phyloP scores from a whole-genome alignment of 352 stramenopile species.

The Phytophthora quininea region DNA sequence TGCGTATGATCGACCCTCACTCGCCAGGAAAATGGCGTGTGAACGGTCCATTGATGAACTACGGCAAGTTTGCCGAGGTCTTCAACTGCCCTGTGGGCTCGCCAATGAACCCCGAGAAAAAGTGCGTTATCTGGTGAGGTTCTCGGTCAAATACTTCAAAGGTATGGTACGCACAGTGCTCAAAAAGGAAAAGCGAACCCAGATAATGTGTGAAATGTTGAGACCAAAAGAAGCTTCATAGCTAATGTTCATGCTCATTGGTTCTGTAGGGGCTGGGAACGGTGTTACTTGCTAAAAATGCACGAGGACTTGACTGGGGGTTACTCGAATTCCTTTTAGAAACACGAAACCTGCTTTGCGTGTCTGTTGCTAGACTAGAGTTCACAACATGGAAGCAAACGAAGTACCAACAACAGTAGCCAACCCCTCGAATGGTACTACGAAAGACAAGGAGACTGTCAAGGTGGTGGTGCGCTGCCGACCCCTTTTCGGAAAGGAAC shows the following conservation, averaged over 20 bases:
- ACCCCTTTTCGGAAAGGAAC: conserved; percentile 86
- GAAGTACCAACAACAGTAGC: conserved; percentile 15
- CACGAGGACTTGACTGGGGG: too few relatives aligned
- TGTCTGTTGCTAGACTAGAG: too few relatives aligned
- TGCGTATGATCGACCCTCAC: conserved; percentile 61
- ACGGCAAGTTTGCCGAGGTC: conserved; percentile 60
- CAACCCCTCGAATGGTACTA: conserved; percentile 4
- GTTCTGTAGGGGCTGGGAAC: too few relatives aligned
- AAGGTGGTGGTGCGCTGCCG: conserved; percentile 91
- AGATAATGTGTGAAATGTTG: too few relatives aligned
- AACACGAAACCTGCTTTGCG: too few relatives aligned
- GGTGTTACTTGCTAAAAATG: too few relatives aligned
- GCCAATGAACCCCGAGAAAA: conserved; percentile 71
- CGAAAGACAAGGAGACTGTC: conserved; percentile 84
- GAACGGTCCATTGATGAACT: conserved; percentile 72
- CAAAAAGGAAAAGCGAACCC: too few relatives aligned
- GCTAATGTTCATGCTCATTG: too few relatives aligned
- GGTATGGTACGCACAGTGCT: too few relatives aligned
- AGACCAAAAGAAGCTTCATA: too few relatives aligned
- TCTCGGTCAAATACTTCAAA: too few relatives aligned
- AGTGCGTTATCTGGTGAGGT: conserved; percentile 73
- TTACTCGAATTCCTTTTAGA: too few relatives aligned
- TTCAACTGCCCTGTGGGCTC: conserved; percentile 67
- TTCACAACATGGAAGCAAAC: conserved; percentile 24
- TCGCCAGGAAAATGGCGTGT: conserved; percentile 71